Evolutionary conservation across 2,329 filamentous ascomycete genomes (phyloP).

Genomic region (Hypomyces perniciosus): DNA sequence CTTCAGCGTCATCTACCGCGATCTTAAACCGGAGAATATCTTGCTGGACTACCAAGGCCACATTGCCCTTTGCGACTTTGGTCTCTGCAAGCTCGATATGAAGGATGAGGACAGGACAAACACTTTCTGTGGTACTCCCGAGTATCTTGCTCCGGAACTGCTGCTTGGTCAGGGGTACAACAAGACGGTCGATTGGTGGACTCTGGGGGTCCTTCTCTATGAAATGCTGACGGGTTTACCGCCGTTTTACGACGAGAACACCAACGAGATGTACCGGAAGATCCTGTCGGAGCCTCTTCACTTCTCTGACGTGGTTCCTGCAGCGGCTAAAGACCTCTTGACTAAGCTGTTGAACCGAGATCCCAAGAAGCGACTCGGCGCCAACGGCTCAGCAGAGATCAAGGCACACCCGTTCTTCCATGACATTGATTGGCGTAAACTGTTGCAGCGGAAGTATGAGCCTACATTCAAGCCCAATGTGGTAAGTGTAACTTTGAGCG

Average conservation of each 20-base stretch:
- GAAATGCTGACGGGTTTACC: constrained; percentile 98
- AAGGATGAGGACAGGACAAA: constrained; percentile 98
- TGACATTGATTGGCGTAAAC: constrained; percentile 96
- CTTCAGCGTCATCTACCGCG: constrained; percentile 93
- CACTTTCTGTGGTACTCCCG: constrained; percentile 96
- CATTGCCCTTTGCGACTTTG: constrained; percentile 96
- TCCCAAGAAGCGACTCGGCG: constrained; percentile 81
- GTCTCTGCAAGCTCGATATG: constrained; percentile 97
- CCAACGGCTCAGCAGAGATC: constrained; percentile 92
- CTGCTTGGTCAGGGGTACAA: constrained; percentile 93
- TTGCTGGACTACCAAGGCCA: constrained; percentile 95
- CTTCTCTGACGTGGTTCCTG: constrained; percentile 91
- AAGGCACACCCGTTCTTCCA: constrained; percentile 99
- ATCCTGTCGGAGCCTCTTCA: constrained; percentile 93
- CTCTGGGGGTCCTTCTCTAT: constrained; percentile 89
- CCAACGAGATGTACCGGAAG: constrained; percentile 99
- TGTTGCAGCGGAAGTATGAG: constrained; percentile 96
- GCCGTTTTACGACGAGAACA: constrained; percentile 98
- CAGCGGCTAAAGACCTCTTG: constrained; percentile 86
- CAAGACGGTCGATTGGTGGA: constrained; percentile 99
- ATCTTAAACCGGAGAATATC: constrained; percentile 81
- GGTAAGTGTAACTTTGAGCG: constrained; percentile 51
- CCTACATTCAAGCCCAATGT: constrained; percentile 96
- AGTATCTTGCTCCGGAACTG: constrained; percentile 93
- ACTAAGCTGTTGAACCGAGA: constrained; percentile 88